Evolutionary conservation across 257 asterid genomes (phyloP), one percentile per base, ranked within the genome.

Genomic region (Oldenlandia corymbosa): DNA sequence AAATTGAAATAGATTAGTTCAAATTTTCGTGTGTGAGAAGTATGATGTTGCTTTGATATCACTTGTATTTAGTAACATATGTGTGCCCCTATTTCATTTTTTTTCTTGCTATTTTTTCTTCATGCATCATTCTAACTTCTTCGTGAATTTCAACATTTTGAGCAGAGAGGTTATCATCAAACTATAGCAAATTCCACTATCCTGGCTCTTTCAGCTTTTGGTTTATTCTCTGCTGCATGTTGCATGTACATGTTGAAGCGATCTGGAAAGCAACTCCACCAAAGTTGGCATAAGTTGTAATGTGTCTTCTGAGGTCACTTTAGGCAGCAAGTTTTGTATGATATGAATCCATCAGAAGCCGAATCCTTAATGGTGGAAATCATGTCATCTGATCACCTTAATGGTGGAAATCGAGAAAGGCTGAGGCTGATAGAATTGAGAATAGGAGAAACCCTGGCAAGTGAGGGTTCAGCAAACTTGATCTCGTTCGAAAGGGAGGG

Each of bases 261-360:
- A 50, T 76, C 83, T 74, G 97, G 90, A 50, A 85, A 82, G 78
- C 94, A 85, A 63, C 88, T 79, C 71, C 86, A 83, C 75, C 92
- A 80, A 65, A 80, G 80, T 55, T 76, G 78, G 77, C 90, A 72
- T 68, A 75, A 72, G 76, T 76, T 79, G 77, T 90, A 83, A 81
- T 66, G 23, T 10, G 46, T 34, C 28, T 32, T 24, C 32, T 18
- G 36, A 48, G 32, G 55, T 51, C 63, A 39, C 13, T 50, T 37
- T 10, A 42, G 11, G 37, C 31, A 21, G 65, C 52, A 13, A 5
- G 45, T 11, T 26, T 14, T 9, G 1, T 16, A 50, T 23, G 17
- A 23, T n/a, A 24, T 50, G 27, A n/a, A 18, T 49, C 59, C 36
- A 9, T 24, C 28, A n/a, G 20, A 21, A 2, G 21, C 50, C 31